Base-by-base conservation (phyloP, 2,329 filamentous ascomycete genomes). In the Chrysoporthe austroafricana region DNA sequence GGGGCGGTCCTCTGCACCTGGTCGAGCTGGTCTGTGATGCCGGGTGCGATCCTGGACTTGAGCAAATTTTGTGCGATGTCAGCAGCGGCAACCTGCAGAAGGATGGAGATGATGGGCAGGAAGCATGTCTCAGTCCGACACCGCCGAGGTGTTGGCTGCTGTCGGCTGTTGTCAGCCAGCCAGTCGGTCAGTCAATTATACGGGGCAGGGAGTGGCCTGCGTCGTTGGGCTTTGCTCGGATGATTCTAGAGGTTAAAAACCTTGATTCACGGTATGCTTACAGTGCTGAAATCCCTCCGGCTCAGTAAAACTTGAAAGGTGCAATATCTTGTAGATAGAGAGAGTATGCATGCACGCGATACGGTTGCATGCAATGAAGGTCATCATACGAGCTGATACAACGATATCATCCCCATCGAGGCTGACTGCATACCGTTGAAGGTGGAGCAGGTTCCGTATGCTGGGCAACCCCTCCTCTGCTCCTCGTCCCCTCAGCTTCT, bases 51-150 rank as follows among this genome's bases (percentile, higher is more conserved):
- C 50, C 50, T 54, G 11, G 7, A 21, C 50, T 11, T 2, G 21
- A 13, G 21, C 21, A 16, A 14, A n/a, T 9, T 62, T 42, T 14
- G 54, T 63, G 63, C 39, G 44, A 63, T 62, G 63, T 59, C 58
- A 68, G 34, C 16, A 58, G 42, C 66, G 63, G 66, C 54, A 66
- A 54, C 66, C 44, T 63, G 66, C 66, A 68, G 58, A n/a, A 43
- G 36, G 26, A 56, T 44, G 46, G 56, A 44, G 43, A 62, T 54
- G 59, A 54, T 66, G 60, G 67, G 32, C 60, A 66, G 39, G 59
- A 43, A 56, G n/a, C 36, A 59, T 66, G 67, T 66, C 63, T 68
- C 54, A 39, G 34, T 59, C 13, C 39, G 54, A 58, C 52, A 39
- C 59, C 59, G 39, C 57, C 57, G 57, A 60, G 57, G n/a, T n/a